phyloP scores from a whole-genome alignment of 495 filamentous ascomycete species.

The Penicillium parvum region DNA sequence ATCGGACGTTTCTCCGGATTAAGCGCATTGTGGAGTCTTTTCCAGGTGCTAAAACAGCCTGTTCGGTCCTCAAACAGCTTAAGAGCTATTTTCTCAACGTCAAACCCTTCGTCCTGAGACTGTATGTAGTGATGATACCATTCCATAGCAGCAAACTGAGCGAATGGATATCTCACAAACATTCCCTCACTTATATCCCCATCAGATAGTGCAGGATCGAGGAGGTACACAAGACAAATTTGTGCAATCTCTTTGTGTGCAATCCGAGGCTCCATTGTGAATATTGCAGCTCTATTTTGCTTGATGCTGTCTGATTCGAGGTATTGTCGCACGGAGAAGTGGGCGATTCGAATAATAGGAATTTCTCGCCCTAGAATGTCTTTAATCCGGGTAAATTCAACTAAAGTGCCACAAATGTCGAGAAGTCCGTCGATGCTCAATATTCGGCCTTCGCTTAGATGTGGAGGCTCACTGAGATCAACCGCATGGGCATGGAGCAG shows the following conservation, averaged over 20 bases:
- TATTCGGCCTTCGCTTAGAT: constrained; percentile 18
- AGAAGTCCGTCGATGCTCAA: constrained; percentile 18
- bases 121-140: constrained; percentile 22
- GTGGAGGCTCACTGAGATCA: constrained; percentile 15
- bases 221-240: constrained; percentile 32
- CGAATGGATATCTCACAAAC: constrained; percentile 18
- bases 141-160: constrained; percentile 21
- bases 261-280: constrained; percentile 12
- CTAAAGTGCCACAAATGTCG: constrained; percentile 28
- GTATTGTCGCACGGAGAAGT: too few relatives aligned
- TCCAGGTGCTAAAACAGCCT: neutral
- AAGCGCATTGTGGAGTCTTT: constrained; percentile 4
- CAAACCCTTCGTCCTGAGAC: neutral
- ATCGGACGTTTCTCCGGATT: neutral
- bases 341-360: constrained; percentile 14
- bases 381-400: constrained; percentile 13
- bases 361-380: neutral
- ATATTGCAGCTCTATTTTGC: constrained; percentile 18
- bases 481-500: constrained; percentile 27
- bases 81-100: constrained; percentile 3
- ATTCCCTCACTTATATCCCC: neutral
- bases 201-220: constrained; percentile 21
- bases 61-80: constrained; percentile 10
- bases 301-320: constrained; percentile 29
- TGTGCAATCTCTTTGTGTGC: constrained; percentile 27